Base-by-base conservation (phyloP, 441 rosid species). In the Breynia disticha region DNA sequence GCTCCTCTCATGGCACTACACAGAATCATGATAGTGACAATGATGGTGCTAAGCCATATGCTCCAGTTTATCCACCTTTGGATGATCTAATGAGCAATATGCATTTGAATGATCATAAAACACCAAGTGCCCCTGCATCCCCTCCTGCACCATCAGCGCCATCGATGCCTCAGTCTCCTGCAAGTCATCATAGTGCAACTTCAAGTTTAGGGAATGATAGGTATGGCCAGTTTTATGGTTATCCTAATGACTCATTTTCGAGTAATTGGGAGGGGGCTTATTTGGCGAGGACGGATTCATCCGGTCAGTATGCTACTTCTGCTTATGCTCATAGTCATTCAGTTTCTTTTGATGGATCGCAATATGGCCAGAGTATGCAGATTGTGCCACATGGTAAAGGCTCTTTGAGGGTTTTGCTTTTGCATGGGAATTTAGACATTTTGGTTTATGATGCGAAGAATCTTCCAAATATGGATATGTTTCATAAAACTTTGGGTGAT, bases 391-490 rank as follows among this genome's bases (percentile, higher is more conserved):
- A 46, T 59, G 62, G 24, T 47, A 69, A 72, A 70, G 86, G 81
- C 52, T 84, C 94, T 37, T 54, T 74, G 74, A 82, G 63, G 67
- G 85, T 81, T 64, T 71, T 84, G 52, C 76, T 93, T 32, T 55
- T 93, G 50, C 98, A 93, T 52, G 98, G 98, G 17, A 77, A 86
- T 70, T 69, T 93, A 69, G 97, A 93, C 68, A 84, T 88, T 37
- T 78, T 76, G 78, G 84, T 94, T 28, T 62, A 50, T 61, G 80
- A 81, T 19, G 97, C 99, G 0, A 73, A 51, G 46, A 78, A 81
- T 66, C 97, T 94, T 59, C 99, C 99, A 17, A 94, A 94, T 77
- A 90, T 90, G 99, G 99, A 90, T 68, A 76, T 81, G 85, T 84
- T 90, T 66, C 93, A 80, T 52, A 87, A 73, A 77, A 87, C 95